Base-by-base conservation (phyloP, 257 asterid species). In the Paulownia fortunei region DNA sequence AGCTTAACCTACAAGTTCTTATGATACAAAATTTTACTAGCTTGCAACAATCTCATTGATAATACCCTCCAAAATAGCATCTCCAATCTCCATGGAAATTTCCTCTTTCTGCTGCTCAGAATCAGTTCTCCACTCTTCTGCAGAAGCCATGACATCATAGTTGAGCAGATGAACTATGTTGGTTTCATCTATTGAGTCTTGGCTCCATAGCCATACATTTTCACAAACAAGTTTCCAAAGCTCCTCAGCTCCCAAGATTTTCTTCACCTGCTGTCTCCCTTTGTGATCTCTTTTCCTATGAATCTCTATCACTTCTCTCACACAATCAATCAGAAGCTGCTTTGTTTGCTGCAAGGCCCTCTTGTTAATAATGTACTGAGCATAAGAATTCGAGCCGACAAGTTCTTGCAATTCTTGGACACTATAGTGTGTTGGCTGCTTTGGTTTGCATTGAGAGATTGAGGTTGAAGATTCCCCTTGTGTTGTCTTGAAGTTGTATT, bases 191-290 rank as follows among this genome's bases (percentile, higher is more conserved):
- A 88, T 78, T 7, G 97, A 64, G 5, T 90, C 80, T 79, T 84
- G 81, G 86, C 98, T 94, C 96, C 97, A 94, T 10, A 30, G 9
- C 90, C 93, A 86, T 55, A 90, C 84, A 78, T 89, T 83, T 65
- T 90, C 90, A 52, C 90, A 87, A 0, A 90, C 84, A 39, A 59
- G 82, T 65, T 88, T 89, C 95, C 97, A 86, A 0, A 92, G 84
- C 80, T 92, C 84, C 26, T 94, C 96, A 11, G 91, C 78, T 60
- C 89, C 96, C 79, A 88, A 62, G 1, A 88, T 85, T 73, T 63
- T 83, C 77, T 84, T 91, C 60, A 78, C 68, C 23, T 81, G 83
- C 52, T 77, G 74, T 58, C 75, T 76, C 26, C 19, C 64, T 37
- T 10, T 71, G 59, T 56, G 52, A 61, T 88, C 88, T 52, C 66